Base-by-base conservation (phyloP, 306 rosid species). In the Luffa acutangula region DNA sequence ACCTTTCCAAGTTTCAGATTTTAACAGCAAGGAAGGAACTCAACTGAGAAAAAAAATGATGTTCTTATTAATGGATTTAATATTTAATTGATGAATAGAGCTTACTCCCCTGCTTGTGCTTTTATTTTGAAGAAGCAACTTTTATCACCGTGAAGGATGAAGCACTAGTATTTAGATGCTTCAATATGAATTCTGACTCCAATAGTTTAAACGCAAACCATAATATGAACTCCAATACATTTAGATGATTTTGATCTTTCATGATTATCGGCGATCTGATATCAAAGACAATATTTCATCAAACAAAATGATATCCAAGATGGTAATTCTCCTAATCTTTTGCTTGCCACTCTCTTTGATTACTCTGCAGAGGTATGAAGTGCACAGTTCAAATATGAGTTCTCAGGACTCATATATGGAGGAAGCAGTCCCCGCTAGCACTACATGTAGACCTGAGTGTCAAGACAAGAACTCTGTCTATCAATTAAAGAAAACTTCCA, bases 281-380 rank as follows among this genome's bases (percentile, higher is more conserved):
- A 43, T 69, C 75, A 18, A 69, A 69, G 53, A 66, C 15, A 64
- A 15, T 51, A 9, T 75, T 31, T 33, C 45, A 18, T 48, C 33
- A 53, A 54, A 54, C 9, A 76, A 76, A 36, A 54, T 9, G 66
- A 76, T 76, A 25, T 54, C 4, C 0, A 54, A 57, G 54, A 41
- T 77, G 51, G 20, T 39, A 37, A 17, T 54, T 34, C 51, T 54
- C 4, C 70, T 63, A 21, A 6, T 53, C 7, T 52, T 36, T 33
- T 53, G 41, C 72, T 70, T 71, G 54, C 60, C 60, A 39, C 46
- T 82, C 78, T 69, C 67, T 62, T 79, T 75, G 72, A 34, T 31
- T 85, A 78, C 51, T 77, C 73, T 87, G 81, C 90, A 91, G 98
- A 88, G 91, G 88, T 78, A 86, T 82, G 94, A 88, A 67, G 74